These are phyloP conservation scores for Pythium chondricola DNA, from an alignment of 352 stramenopile species.

Conservation along the genomic window DNA sequence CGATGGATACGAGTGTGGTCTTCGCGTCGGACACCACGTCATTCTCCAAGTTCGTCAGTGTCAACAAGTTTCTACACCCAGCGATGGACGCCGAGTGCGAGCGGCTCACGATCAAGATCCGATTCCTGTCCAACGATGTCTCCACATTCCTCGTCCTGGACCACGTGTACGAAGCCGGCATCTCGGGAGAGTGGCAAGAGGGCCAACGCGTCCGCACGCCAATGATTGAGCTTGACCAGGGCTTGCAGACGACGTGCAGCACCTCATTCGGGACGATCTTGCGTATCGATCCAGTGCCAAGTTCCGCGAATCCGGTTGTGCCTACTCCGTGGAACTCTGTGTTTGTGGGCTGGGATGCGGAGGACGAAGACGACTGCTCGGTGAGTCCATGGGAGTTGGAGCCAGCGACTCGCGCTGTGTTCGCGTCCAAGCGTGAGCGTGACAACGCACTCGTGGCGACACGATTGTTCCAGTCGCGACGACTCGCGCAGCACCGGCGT, in stretches of 20 bases:
- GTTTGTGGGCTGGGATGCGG: conserved; percentile 61
- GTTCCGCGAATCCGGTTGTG: conserved; percentile 8
- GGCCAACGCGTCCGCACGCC: conserved; percentile 73
- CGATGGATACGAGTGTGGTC: conserved; percentile 26
- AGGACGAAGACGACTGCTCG: conserved; percentile 52
- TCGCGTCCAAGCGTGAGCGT: conserved; percentile 33
- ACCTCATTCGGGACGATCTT: conserved; percentile 60
- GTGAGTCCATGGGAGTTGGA: conserved; percentile 84
- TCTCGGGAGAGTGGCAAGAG: conserved; percentile 62
- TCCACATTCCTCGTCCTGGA: conserved; percentile 85
- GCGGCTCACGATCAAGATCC: conserved; percentile 56
- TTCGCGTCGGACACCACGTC: conserved; percentile 11
- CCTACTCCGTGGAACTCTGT: conserved; percentile 76
- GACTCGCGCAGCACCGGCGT: conserved; percentile 41
- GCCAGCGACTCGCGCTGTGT: conserved; percentile 24
- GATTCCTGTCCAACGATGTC: conserved; percentile 73
- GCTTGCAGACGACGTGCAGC: conserved; percentile 47
- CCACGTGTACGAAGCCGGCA: conserved; percentile 69
- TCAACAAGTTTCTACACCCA: conserved; percentile 50
- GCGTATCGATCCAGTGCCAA: conserved; percentile 20
- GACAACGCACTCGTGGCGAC: conserved; percentile 30
- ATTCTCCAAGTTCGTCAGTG: conserved; percentile 65
- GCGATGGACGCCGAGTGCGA: conserved; percentile 27
- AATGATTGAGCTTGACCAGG: conserved; percentile 62
- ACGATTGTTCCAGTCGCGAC: conserved; percentile 41